Conservation (phyloP, 2,329 filamentous ascomycete genomes). For the Xylaria sp. region DNA sequence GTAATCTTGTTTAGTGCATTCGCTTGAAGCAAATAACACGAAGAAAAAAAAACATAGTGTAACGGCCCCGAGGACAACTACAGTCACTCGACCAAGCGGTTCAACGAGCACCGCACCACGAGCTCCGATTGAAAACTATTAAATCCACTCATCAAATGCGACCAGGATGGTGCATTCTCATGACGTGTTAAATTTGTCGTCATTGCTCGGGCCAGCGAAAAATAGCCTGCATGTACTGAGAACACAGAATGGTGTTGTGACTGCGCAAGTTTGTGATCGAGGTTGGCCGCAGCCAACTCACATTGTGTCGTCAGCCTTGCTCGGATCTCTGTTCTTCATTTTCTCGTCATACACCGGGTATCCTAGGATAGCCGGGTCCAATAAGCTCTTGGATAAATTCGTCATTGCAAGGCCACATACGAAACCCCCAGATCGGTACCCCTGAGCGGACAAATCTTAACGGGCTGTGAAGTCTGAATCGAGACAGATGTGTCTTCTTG, state of each 20-base stretch:
- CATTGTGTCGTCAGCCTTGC: constrained; percentile 46
- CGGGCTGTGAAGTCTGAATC: background rate
- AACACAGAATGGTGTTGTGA: constrained; percentile 30
- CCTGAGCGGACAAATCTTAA: background rate
- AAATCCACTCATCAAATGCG: constrained; percentile 43
- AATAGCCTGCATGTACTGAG: constrained; percentile 28
- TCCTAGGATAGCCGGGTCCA: constrained; percentile 42
- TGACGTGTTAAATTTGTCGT: constrained; percentile 40
- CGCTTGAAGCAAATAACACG: constrained; percentile 35
- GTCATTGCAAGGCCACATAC: constrained; percentile 44
- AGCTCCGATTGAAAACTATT: constrained; percentile 67
- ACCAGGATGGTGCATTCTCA: constrained; percentile 37
- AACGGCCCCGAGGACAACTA: constrained; percentile 26
- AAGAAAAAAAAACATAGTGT: constrained; percentile 32
- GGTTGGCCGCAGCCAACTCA: constrained; percentile 26
- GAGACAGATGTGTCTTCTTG: background rate
- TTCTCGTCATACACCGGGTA: constrained; percentile 47
- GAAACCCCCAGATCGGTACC: background rate
- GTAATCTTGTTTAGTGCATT: constrained; percentile 47
- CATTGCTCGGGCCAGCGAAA: constrained; percentile 43
- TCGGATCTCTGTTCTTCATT: constrained; percentile 63
- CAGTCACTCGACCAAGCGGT: constrained; percentile 40
- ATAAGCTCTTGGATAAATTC: constrained; percentile 42
- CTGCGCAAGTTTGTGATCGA: constrained; percentile 23
- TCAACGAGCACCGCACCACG: constrained; percentile 45